These are phyloP conservation scores for Pyrrhoderma noxium DNA, from an alignment of 1,284 basidiomycete genomes.

Conservation along the genomic window DNA sequence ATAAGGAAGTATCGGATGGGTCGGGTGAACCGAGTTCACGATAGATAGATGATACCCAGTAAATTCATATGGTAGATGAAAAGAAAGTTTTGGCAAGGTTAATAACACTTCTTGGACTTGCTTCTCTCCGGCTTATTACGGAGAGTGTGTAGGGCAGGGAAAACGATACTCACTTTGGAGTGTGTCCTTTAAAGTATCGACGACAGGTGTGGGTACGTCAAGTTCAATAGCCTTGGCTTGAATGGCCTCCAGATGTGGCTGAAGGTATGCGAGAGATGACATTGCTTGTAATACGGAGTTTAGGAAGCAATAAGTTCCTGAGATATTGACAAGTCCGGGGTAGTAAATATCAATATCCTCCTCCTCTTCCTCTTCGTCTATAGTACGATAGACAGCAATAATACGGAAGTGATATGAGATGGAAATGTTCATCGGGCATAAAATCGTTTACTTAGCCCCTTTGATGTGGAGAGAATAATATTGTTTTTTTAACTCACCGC, in stretches of 20 bases:
- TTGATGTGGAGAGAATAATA: too few species aligned
- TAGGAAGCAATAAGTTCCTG: constrained; percentile 94
- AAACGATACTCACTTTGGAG: constrained; percentile 45
- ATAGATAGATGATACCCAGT: not conserved
- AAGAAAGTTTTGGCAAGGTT: not conserved
- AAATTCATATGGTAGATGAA: not conserved
- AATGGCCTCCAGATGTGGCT: constrained; percentile 65
- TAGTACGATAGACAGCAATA: not conserved
- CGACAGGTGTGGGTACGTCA: constrained; percentile 76
- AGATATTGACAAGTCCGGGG: constrained; percentile 86
- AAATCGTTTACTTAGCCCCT: too few species aligned
- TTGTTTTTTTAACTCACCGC: constrained; percentile 25
- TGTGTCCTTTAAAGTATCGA: constrained; percentile 67
- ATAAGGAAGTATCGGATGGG: constrained; percentile 11
- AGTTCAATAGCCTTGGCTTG: constrained; percentile 65
- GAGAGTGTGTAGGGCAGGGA: not conserved
- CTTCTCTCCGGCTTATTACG: too few species aligned
- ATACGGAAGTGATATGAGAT: not conserved
- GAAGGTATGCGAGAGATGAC: constrained; percentile 73
- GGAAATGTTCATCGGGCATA: too few species aligned
- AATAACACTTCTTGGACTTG: too few species aligned
- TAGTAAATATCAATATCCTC: constrained; percentile 45
- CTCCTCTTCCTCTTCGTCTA: constrained; percentile 14
- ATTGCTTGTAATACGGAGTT: constrained; percentile 89
- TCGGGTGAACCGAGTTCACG: constrained; percentile 18